Percentiles rank a stretch among this genome's conserved stretches.
These are phyloP conservation scores for Quercus ilex DNA, from an alignment of 306 rosid species.

Conservation along the genomic window DNA sequence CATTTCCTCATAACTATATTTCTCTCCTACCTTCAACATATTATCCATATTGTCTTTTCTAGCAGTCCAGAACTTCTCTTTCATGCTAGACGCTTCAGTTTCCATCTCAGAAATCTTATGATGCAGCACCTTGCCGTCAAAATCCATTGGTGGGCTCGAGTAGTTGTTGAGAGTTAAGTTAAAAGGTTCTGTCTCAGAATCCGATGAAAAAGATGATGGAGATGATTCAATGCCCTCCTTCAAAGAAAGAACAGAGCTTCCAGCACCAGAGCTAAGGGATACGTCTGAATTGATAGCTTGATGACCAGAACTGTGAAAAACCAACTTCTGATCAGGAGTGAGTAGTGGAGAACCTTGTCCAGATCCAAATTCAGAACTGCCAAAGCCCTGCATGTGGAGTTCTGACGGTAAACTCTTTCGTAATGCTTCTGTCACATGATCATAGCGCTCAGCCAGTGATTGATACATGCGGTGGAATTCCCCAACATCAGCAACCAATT, in stretches of 20 bases:
- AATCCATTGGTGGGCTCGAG: conserved; percentile 26
- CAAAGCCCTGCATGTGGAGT: conserved; percentile 40
- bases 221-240: conserved; percentile 46
- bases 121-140: conserved; percentile 26
- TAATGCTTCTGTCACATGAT: conserved; percentile 24
- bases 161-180: conserved; percentile 19
- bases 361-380: conserved; percentile 30
- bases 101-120: conserved; percentile 33
- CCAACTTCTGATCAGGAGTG: conserved; percentile 49
- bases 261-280: conserved; percentile 47
- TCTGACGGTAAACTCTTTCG: conserved; percentile 5
- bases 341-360: conserved; percentile 22
- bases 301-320: conserved; percentile 27
- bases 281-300: conserved; percentile 39
- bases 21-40: conserved; percentile 15
- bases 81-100: conserved; percentile 32
- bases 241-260: conserved; percentile 45
- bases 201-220: conserved; percentile 41
- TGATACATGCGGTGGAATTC: conserved; percentile 37
- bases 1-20: conserved; percentile 32
- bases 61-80: conserved; percentile 26
- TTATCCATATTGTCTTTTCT: conserved; percentile 23
- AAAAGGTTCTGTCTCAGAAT: conserved; percentile 49
- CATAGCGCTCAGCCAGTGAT: conserved; percentile 24
- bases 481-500: conserved; percentile 26